Evolutionary conservation across 345 rosid genomes (phyloP), one percentile per base, ranked within the genome.

Genomic region (Nephelium lappaceum): DNA sequence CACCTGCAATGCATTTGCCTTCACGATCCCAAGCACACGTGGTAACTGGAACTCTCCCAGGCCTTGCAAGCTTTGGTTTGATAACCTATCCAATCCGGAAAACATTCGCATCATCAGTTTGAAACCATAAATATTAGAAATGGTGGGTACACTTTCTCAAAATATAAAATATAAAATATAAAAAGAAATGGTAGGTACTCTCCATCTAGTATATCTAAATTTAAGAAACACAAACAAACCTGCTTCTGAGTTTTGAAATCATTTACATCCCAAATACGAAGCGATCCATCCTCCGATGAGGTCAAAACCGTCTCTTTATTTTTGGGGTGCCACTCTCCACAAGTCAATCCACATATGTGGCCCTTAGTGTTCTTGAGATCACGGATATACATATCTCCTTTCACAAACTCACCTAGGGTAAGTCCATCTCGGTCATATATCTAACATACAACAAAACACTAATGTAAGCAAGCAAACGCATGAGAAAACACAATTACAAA

Each of bases 361-460:
- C 99, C 99, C 83, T 96, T 94, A 0, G 99, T 96, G 84, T 94
- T 94, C 89, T 96, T 96, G 65, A 96, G 86, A 88, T 96, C 98
- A 70, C 97, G 97, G 72, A 96, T 94, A 41, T 96, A 94, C 99
- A 96, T 96, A 83, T 96, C 99, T 60, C 99, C 99, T 71, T 96
- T 96, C n/a, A 94, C 81, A 80, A 93, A 96, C 88, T 96, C 99
- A 18, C 98, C 99, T 57, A 96, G 84, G 8, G 93, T 91, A 79
- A 96, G 95, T 31, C 99, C 99, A 83, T 94, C 99, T 11, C 99
- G 95, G 79, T 96, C 99, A 83, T 86, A 96, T 82, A 94, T 94
- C 99, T 95, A 85, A 72, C 45, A 79, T 41, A 57, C 43, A 81
- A 73, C 75, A 19, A 31, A 62, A 11, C 12, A 45, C 0, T 3